A percentile compares a stretch with the other conserved stretches of the same genome.
phyloP scores from a whole-genome alignment of 257 asterid species.

The Fraxinus pennsylvanica region DNA sequence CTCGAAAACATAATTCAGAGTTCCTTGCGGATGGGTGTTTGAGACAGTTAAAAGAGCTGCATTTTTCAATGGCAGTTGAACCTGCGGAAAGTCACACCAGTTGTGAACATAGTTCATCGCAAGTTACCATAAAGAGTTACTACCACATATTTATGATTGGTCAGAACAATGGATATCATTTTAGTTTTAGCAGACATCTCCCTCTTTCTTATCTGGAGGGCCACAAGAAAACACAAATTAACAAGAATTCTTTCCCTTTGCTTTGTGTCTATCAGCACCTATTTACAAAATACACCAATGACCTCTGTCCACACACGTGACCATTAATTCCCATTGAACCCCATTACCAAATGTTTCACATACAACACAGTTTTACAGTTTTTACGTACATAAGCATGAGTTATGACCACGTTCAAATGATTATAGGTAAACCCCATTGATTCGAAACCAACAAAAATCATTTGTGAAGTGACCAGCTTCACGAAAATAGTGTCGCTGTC shows the following conservation, averaged over 20 bases:
- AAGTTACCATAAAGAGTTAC: background rate
- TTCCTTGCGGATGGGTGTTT: background rate
- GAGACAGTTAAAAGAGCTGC: background rate
- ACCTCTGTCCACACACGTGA: background rate
- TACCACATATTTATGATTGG: background rate
- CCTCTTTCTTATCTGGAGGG: background rate
- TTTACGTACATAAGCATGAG: background rate
- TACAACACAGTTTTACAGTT: background rate
- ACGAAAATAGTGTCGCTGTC: background rate
- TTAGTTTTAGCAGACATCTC: background rate
- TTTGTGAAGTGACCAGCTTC: background rate
- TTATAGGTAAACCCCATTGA: background rate
- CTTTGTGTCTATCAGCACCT: background rate
- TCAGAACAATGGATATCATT: background rate
- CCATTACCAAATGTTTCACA: background rate
- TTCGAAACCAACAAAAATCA: background rate
- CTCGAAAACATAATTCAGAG: background rate
- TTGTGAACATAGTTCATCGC: constrained; percentile 3
- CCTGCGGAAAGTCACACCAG: background rate
- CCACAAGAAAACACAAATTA: background rate
- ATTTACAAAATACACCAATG: background rate
- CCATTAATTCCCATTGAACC: background rate
- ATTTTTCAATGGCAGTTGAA: background rate
- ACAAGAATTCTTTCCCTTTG: background rate
- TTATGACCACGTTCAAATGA: background rate